These are phyloP conservation scores for Diaporthe helianthi DNA, from an alignment of 2,329 filamentous ascomycete species.

Conservation along the genomic window DNA sequence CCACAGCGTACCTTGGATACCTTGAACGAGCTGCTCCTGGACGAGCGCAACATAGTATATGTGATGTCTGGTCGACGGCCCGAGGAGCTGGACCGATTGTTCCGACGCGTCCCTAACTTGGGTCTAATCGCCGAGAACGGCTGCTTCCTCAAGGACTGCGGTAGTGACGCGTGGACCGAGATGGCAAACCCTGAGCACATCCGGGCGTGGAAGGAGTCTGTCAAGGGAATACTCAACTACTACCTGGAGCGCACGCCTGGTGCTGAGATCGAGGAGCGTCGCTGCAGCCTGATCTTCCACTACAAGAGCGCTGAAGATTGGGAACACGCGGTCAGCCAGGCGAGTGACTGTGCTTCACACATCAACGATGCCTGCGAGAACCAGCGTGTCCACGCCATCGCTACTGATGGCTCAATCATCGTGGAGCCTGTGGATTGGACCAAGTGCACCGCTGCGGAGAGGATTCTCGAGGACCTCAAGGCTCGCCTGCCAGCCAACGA, in stretches of 20 bases:
- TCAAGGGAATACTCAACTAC: slow-evolving; percentile 84
- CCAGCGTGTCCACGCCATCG: slow-evolving; percentile 83
- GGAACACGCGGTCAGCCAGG: slow-evolving; percentile 77
- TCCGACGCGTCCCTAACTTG: slow-evolving; percentile 81
- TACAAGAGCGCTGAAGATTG: slow-evolving; percentile 84
- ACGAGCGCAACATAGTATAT: slow-evolving; percentile 85
- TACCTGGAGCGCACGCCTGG: slow-evolving; percentile 90
- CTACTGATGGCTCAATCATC: slow-evolving; percentile 78
- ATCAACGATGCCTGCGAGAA: slow-evolving; percentile 92
- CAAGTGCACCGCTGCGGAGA: slow-evolving; percentile 82
- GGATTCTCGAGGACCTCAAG: slow-evolving; percentile 70
- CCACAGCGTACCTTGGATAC: slow-evolving; percentile 78
- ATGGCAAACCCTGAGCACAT: slow-evolving; percentile 77
- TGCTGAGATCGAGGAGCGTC: slow-evolving; percentile 87
- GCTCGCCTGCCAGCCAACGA: slow-evolving; percentile 45
- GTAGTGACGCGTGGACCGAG: slow-evolving; percentile 74
- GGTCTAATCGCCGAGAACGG: slow-evolving; percentile 96
- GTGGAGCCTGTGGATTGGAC: slow-evolving; percentile 88
- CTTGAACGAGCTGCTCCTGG: slow-evolving; percentile 79
- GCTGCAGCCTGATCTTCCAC: slow-evolving; percentile 90
- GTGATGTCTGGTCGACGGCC: slow-evolving; percentile 91
- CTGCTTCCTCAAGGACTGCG: slow-evolving; percentile 81
- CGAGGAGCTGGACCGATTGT: slow-evolving; percentile 86
- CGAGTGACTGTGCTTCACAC: slow-evolving; percentile 88
- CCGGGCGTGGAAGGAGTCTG: slow-evolving; percentile 81